phyloP scores from a whole-genome alignment of 208 protist species.

The Leishmania braziliensis region DNA sequence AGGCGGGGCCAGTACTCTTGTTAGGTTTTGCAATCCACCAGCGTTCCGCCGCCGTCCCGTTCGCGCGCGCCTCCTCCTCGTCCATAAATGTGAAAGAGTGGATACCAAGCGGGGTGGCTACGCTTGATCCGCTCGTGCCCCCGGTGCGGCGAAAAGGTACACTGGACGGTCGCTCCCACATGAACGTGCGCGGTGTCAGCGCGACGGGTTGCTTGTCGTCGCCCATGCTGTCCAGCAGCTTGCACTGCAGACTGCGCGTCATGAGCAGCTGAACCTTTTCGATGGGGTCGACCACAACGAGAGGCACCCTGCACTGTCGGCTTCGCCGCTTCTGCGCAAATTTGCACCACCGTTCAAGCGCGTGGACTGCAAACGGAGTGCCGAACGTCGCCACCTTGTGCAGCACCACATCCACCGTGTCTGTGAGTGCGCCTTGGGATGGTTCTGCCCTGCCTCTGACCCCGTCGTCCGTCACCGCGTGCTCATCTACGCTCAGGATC shows the following conservation, averaged over 20 bases:
- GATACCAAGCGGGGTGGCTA: conserved; percentile 18
- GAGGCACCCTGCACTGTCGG: conserved; percentile 24
- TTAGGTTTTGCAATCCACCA: conserved; percentile 89
- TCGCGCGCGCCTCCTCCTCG: conserved; percentile 14
- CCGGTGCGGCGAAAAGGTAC: background rate
- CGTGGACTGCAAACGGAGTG: conserved; percentile 32
- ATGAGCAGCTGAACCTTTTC: conserved; percentile 55
- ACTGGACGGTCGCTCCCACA: conserved; percentile 34
- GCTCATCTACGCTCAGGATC: background rate
- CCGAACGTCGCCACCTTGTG: conserved; percentile 82
- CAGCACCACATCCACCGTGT: conserved; percentile 67
- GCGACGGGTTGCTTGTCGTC: conserved; percentile 25
- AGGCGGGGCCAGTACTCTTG: conserved; percentile 68
- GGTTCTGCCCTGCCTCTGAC: conserved; percentile 3
- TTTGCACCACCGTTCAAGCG: conserved; percentile 55
- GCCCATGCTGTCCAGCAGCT: conserved; percentile 42
- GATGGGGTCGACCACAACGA: conserved; percentile 70
- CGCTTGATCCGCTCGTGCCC: background rate
- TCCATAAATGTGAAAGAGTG: conserved; percentile 28
- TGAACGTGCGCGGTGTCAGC: conserved; percentile 61
- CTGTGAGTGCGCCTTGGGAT: conserved; percentile 4
- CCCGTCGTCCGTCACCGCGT: background rate
- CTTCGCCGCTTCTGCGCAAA: conserved; percentile 20
- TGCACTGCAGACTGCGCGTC: conserved; percentile 51
- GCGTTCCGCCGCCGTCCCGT: conserved; percentile 14